These are phyloP conservation scores for Euclidium syriacum DNA, from an alignment of 345 rosid species.

Conservation along the genomic window DNA sequence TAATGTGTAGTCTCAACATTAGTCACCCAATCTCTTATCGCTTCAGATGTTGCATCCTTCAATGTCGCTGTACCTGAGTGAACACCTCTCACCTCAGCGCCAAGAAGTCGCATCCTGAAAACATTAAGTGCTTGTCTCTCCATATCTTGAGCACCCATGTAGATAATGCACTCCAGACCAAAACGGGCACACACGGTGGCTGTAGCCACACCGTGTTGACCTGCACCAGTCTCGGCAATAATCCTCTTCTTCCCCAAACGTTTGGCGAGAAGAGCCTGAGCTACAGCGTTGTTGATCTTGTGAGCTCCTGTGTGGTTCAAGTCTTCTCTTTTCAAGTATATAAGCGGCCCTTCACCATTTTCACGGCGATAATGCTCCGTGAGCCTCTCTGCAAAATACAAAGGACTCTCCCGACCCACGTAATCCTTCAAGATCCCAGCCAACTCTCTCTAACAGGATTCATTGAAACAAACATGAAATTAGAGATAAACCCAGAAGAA, in stretches of 20 bases:
- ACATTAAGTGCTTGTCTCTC: slow-evolving; percentile 91
- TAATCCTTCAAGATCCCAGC: slow-evolving; percentile 80
- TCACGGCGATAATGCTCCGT: slow-evolving; percentile 69
- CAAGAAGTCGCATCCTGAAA: slow-evolving; percentile 88
- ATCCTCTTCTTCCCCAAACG: slow-evolving; percentile 76
- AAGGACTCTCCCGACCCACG: slow-evolving; percentile 88
- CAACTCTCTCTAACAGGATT: slow-evolving; percentile 53
- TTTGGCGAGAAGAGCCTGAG: slow-evolving; percentile 86
- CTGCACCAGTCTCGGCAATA: slow-evolving; percentile 95
- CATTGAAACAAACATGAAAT: slow-evolving; percentile 5
- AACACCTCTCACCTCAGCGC: slow-evolving; percentile 78
- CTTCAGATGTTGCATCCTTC: slow-evolving; percentile 72
- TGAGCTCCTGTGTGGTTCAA: slow-evolving; percentile 93
- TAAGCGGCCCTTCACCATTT: slow-evolving; percentile 76
- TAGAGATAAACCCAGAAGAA: too few relatives aligned
- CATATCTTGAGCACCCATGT: slow-evolving; percentile 98
- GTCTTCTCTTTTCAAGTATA: slow-evolving; percentile 96
- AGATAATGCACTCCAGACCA: slow-evolving; percentile 69
- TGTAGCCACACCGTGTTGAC: slow-evolving; percentile 97
- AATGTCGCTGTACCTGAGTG: slow-evolving; percentile 72
- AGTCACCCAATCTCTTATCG: slow-evolving; percentile 92
- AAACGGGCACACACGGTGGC: slow-evolving; percentile 93
- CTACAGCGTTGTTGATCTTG: slow-evolving; percentile 88
- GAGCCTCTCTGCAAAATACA: slow-evolving; percentile 87
- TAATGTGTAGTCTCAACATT: slow-evolving; percentile 95